Evolutionary conservation across 257 asterid genomes (phyloP), one percentile per base, ranked within the genome.

Genomic region (Eucommia ulmoides): DNA sequence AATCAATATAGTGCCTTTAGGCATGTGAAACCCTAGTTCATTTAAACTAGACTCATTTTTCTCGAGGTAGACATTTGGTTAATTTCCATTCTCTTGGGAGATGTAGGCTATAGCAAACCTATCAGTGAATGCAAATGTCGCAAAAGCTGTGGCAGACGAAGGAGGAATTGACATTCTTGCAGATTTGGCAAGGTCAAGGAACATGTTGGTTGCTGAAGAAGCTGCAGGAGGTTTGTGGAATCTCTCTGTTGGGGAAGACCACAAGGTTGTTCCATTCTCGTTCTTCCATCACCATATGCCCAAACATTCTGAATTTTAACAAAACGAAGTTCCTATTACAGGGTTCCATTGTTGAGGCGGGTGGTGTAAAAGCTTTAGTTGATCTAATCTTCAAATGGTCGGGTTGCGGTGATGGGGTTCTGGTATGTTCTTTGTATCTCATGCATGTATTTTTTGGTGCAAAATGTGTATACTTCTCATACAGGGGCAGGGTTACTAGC

Each of bases 181-280:
- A 47, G 59, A 62, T 56, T 75, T 81, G 63, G 93, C 94, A 9
- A 72, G 69, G 79, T 88, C 97, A 33, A 70, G 65, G 55, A 88
- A 77, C 68, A 84, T 72, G 68, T 59, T 67, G 75, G 92, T 84
- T 33, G 86, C 95, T 5, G 92, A 81, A 81, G 88, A 81, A 73
- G 95, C 95, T 49, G 86, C 93, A 1, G 94, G 93, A 69, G 95
- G 88, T 59, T 68, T 88, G 52, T 77, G 95, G 97, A 84, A 88
- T 61, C 95, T 88, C 26, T 84, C 95, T 4, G 82, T 77, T 45
- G 88, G 94, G 51, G 86, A 84, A 67, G 94, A 77, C 58, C 87
- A 81, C 63, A 88, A 88, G 97, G 97, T 87, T 50, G 26, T 42
- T 42, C 9, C 5, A 16, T 15, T 42, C 20, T 16, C 1, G 3